Evolutionary conservation across 2,329 filamentous ascomycete genomes (phyloP).

Genomic region (Cyphellophora europaea): DNA sequence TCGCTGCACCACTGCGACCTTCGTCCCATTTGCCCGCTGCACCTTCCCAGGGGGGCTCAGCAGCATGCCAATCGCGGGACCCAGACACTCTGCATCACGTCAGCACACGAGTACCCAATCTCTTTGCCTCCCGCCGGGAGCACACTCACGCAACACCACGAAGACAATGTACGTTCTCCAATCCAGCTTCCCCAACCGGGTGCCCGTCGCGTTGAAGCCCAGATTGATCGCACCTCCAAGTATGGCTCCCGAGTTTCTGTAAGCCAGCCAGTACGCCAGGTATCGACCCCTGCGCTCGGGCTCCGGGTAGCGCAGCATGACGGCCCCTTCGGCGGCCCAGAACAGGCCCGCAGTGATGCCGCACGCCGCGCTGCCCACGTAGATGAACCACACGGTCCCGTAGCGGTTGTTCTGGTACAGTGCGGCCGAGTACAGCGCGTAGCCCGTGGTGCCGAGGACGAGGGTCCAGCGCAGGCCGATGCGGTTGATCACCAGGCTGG

Average conservation of each 20-base stretch:
- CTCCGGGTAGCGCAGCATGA: slow-evolving; percentile 62
- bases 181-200: slow-evolving; percentile 54
- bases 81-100: slow-evolving; percentile 23
- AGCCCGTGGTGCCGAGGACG: slow-evolving; percentile 61
- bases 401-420: slow-evolving; percentile 64
- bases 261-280: slow-evolving; percentile 60
- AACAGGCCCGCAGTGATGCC: slow-evolving; percentile 63
- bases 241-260: slow-evolving; percentile 54
- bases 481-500: slow-evolving; percentile 52
- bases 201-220: slow-evolving; percentile 50
- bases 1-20: slow-evolving; percentile 49
- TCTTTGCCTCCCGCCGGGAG: background rate
- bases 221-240: slow-evolving; percentile 63
- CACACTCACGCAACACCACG: slow-evolving; percentile 35
- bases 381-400: slow-evolving; percentile 57
- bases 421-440: slow-evolving; percentile 60
- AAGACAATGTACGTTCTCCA: slow-evolving; percentile 61
- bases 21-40: slow-evolving; percentile 54
- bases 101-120: background rate
- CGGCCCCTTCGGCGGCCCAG: slow-evolving; percentile 66
- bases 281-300: slow-evolving; percentile 56
- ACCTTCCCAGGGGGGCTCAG: slow-evolving; percentile 53
- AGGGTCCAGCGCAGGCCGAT: slow-evolving; percentile 63
- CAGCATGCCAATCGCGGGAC: slow-evolving; percentile 53
- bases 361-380: slow-evolving; percentile 58